Evolutionary conservation across 1,284 basidiomycete genomes (phyloP).

Genomic region (Tilletia walkeri): DNA sequence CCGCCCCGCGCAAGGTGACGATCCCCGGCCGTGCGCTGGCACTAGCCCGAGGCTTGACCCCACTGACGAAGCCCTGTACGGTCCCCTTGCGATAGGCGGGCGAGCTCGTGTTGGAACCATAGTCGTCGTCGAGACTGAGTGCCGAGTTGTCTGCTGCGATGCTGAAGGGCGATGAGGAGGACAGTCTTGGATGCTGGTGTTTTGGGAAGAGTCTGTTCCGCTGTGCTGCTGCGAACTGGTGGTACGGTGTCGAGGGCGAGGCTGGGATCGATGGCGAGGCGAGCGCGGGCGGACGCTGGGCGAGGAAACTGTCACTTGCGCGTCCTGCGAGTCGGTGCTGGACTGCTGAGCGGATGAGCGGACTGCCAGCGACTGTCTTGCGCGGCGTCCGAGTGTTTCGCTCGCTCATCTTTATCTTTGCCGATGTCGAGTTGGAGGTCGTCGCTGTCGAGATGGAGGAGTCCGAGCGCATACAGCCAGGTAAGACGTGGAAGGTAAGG

Average conservation of each 20-base stretch:
- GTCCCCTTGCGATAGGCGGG: slow-evolving; percentile 5
- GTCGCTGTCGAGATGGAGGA: too few species aligned
- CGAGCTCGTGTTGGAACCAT: background rate
- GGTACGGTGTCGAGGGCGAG: slow-evolving; percentile 12
- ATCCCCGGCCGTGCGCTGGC: background rate
- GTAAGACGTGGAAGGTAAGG: too few species aligned
- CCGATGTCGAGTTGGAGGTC: background rate
- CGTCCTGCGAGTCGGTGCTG: background rate
- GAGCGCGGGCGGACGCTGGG: background rate
- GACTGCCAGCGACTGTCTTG: slow-evolving; percentile 1
- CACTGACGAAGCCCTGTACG: slow-evolving; percentile 9
- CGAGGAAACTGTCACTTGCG: slow-evolving; percentile 7
- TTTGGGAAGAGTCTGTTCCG: background rate
- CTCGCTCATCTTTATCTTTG: background rate
- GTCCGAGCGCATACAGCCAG: too few species aligned
- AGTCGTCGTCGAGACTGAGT: background rate
- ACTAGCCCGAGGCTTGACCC: background rate
- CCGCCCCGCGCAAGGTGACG: background rate
- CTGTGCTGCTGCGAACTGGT: slow-evolving; percentile 15
- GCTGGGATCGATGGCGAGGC: background rate
- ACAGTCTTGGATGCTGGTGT: background rate
- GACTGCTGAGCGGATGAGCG: background rate
- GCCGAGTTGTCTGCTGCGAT: slow-evolving; percentile 12
- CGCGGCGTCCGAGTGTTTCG: slow-evolving; percentile 6
- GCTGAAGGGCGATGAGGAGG: slow-evolving; percentile 6